Base-by-base conservation (phyloP, 179 eudicot species). In the Silene noctiflora region DNA sequence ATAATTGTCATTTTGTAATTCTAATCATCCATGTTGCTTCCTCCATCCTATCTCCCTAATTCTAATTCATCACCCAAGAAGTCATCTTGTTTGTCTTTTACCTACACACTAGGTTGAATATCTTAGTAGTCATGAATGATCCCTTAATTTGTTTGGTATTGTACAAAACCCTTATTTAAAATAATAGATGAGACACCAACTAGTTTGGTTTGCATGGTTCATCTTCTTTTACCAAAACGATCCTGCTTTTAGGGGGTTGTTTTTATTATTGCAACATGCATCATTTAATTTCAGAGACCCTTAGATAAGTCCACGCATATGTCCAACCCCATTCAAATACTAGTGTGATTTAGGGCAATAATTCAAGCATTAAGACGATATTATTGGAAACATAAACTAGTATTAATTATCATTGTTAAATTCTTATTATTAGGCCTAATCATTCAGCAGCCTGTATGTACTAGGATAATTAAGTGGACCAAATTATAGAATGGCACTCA, bases 161-260 rank as follows among this genome's bases (percentile, higher is more conserved):
- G 3, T n/a, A 67, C 20, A 53, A 22, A 71, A 51, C 75, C 64
- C 71, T 20, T 58, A 67, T 69, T 59, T 69, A 21, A 6, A 31
- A 31, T 67, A 67, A 29, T 39, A 42, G 74, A 67, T 59, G 62
- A 72, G 77, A 44, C 80, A 80, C 75, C 81, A 83, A 81, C 86
- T 77, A 81, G 81, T 84, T 75, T 25, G 64, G 84, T 83, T 81
- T 83, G 84, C 86, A 80, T 78, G 81, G 86, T 83, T 80, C 84
- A 83, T 80, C 86, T 83, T 81, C 86, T 77, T 75, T 81, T 71
- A 83, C 86, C 86, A 80, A 83, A 81, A 83, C 75, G 66, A 29
- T 78, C 77, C 67, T 33, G 59, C 74, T 76, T 79, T 65, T 72
- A 12, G 31, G 53, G 71, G 44, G 17, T 16, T 19, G 44, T 44